phyloP scores from a whole-genome alignment of 148 eudicot species.

The Fagopyrum homotropicum region DNA sequence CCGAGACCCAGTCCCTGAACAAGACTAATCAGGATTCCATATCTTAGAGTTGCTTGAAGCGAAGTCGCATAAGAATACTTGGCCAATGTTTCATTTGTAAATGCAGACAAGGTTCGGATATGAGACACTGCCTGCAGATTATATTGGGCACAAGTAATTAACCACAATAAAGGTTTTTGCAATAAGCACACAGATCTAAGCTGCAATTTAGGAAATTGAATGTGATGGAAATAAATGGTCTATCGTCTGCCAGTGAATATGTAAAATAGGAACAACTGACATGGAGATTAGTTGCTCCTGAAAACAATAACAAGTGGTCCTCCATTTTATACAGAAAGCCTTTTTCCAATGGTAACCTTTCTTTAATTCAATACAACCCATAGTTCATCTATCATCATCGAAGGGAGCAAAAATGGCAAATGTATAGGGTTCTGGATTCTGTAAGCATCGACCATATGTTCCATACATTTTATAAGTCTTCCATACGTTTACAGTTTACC shows the following conservation, averaged over 20 bases:
- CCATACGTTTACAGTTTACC: neutral
- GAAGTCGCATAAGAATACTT: constrained; percentile 98
- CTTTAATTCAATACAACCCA: no score
- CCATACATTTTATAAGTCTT: neutral
- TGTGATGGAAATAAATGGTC: no score
- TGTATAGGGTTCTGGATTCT: neutral
- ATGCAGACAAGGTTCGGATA: constrained; percentile 68
- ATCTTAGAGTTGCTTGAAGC: constrained; percentile 90
- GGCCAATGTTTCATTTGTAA: constrained; percentile 94
- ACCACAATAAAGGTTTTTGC: neutral
- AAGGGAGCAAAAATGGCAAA: neutral
- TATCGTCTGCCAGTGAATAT: no score
- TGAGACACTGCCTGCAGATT: neutral
- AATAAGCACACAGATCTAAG: no score
- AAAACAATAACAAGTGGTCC: no score
- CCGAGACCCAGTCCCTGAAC: constrained; percentile 99
- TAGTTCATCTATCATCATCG: no score
- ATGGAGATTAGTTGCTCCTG: no score
- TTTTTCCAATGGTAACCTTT: no score
- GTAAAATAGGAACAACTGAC: no score
- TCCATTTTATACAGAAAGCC: no score
- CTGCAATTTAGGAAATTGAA: no score
- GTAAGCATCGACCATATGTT: neutral
- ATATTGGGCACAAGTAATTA: neutral
- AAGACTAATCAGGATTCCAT: constrained; percentile 97